Evolutionary conservation across 768 basidiomycete genomes (phyloP), one percentile per base, ranked within the genome.

Genomic region (Suillus paluster): DNA sequence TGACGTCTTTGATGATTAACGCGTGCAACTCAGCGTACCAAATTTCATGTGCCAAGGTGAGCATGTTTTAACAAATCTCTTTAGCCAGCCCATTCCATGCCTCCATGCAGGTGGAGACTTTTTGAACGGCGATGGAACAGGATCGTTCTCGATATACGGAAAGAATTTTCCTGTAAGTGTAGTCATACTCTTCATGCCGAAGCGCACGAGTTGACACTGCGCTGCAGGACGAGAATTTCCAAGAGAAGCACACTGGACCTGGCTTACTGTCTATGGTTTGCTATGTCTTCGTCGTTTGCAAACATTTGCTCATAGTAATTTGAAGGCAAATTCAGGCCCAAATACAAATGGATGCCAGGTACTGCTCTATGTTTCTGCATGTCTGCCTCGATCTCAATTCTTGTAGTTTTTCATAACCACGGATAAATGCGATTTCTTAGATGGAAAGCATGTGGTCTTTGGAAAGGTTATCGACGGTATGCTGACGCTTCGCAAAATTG

Each of bases 41-140:
- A 92, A 92, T 69, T 99, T 99, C 78, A 98, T 99, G 95, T 92
- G 94, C 67, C 96, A 99, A 85, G 95, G 95, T 83, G 58, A 27
- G 74, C 73, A 67, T 34, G 44, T 46, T 52, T 25, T 61, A 23
- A 39, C 10, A 27, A 33, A 12, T 46, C 49, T 21, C 48, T 44
- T 23, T 19, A 42, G 55, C 39, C 46, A 34, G 36, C 57, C 10
- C 19, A 48, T 61, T 41, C 63, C 52, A 17, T 23, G 27, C 45
- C 48, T 58, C 11, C 36, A 17, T 41, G 23, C 60, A 94, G 94
- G 93, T 50, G 97, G 97, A 0, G 97, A 99, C 72, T 99, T 99
- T 66, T 68, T 96, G 67, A 96, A 96, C 64, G 87, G 88, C 4
- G 97, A 99, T 68, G 97, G 97, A 39, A 98, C 97, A 1, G 97